phyloP scores from a whole-genome alignment of 2,329 filamentous ascomycete genomes.

The Alternaria hordeiaustralica region DNA sequence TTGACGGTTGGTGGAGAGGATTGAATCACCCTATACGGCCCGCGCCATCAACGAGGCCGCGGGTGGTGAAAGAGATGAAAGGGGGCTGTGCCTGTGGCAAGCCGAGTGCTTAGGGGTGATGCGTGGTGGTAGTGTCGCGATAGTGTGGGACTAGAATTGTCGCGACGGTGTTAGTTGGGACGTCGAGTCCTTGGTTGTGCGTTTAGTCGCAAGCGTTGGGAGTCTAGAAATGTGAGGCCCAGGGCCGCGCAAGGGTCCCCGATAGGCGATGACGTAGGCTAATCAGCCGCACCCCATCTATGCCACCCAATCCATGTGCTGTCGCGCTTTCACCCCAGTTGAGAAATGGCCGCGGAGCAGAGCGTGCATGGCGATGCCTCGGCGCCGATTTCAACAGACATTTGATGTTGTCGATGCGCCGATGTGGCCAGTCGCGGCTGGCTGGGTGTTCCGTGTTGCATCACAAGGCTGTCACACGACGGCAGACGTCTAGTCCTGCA shows the following conservation, averaged over 20 bases:
- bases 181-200: neutral
- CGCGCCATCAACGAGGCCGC: slow-evolving; percentile 13
- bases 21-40: slow-evolving; percentile 1
- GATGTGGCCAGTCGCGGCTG: neutral
- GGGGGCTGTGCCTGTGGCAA: slow-evolving; percentile 21
- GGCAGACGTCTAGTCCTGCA: neutral
- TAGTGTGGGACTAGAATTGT: neutral
- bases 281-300: slow-evolving; percentile 8
- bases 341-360: neutral
- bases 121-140: neutral
- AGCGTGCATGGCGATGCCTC: neutral
- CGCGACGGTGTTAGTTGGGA: neutral
- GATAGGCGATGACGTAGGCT: slow-evolving; percentile 25
- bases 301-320: neutral
- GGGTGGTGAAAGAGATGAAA: slow-evolving; percentile 2
- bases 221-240: slow-evolving; percentile 15
- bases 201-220: slow-evolving; percentile 1
- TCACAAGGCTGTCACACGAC: neutral
- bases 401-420: neutral
- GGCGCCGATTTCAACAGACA: neutral
- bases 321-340: slow-evolving; percentile 1
- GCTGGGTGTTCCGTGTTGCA: neutral
- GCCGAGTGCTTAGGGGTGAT: slow-evolving; percentile 1
- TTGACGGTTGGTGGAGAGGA: neutral
- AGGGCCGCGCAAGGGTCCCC: neutral